Base-by-base conservation (phyloP, 2,329 filamentous ascomycete species). In the Exophiala xenobiotica region DNA sequence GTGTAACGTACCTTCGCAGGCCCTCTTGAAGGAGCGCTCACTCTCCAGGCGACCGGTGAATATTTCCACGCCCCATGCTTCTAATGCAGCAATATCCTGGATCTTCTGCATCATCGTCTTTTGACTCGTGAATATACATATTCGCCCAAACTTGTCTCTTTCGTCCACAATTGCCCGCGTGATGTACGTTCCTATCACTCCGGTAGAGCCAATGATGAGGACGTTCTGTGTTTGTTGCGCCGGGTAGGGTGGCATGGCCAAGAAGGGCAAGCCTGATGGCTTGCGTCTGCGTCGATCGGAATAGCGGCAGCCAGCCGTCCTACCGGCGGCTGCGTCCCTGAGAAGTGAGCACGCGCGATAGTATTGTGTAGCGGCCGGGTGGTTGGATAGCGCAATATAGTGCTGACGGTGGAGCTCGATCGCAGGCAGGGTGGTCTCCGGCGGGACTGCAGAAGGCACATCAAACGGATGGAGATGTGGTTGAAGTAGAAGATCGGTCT, bases 111-210 rank as follows among this genome's bases (percentile, higher is more conserved):
- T 63, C n/a, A 74, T 68, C 0, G 78, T 81, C 41, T 68, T 68
- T 7, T 70, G 60, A 4, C 80, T 83, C 1, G 82, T 85, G 65
- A 80, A 82, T 42, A 85, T 73, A 4, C 70, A 76, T 39, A 85
- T 68, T 39, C 71, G 73, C 47, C 68, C 65, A 62, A 82, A 81
- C 3, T 71, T 67, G 1, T 65, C 56, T 46, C 75, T 73, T 14
- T 56, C 51, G 16, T 68, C 60, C 33, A 80, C 61, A 31, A 82
- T 71, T n/a, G 77, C 72, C 9, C 71, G 59, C 2, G 73, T 68
- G 59, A 83, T 81, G 62, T 74, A 75, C 5, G 66, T 66, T 19
- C 78, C 78, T 35, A 81, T 80, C 3, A 72, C 63, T 19, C 77
- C 77, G 1, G 78, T 81, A 8, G 74, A 75, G 16, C 79, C 78